Base-by-base conservation (phyloP, 2,329 filamentous ascomycete genomes). In the Curvularia lunata region DNA sequence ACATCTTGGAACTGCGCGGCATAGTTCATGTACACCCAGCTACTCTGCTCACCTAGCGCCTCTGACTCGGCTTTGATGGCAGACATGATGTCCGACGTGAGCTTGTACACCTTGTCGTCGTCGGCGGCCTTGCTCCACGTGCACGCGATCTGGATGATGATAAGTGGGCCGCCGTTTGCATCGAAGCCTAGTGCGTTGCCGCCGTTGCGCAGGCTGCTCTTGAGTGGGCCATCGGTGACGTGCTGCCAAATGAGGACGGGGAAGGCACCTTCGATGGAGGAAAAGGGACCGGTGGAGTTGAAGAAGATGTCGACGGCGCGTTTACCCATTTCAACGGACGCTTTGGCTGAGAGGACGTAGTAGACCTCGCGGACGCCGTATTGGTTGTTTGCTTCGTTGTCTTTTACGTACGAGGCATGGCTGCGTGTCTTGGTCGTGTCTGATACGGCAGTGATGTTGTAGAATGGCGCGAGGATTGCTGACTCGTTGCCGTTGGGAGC, bases 21-120 rank as follows among this genome's bases (percentile, higher is more conserved):
- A 56, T 83, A 82, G 63, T 82, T 83, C 76, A 82, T 78, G 62
- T 82, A 83, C 23, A 80, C 61, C 54, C 73, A 82, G 18, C 64
- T 60, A 9, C 59, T 58, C 7, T 54, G 45, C 28, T 70, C 28
- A 2, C 59, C 59, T 32, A 56, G 19, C 4, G 28, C 48, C 13
- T 42, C 40, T 9, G 56, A 48, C 13, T 64, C 58, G 5, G 30
- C 50, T 40, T 63, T 64, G 23, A 62, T 56, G 21, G 58, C 52
- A 30, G 54, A 30, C 37, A 62, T 56, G 19, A 62, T 48, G 5
- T 37, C 49, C 0, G 58, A 65, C 47, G 61, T 56, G 16, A 61
- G 54, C 16, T 58, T 28, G 23, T 55, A 58, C 1, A 72, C 53
- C 3, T 42, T 57, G 0, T 60, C 57, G 46, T 70, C 67, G 4